Conservation (phyloP, 1,139 yeast genomes). For the Zygoascus hellenicus region DNA sequence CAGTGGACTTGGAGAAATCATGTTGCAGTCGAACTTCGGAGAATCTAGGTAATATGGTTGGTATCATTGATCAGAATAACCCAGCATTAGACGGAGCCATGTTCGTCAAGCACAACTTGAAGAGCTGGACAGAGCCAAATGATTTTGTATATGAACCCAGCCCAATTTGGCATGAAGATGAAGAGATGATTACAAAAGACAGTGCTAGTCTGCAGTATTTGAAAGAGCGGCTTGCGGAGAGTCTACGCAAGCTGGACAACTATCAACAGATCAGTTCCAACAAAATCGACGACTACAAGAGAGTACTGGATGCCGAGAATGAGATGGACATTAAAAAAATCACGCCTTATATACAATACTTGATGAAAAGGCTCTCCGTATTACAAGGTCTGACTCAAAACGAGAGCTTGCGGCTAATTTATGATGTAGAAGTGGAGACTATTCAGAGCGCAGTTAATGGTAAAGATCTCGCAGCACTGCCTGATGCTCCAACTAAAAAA, state of each 20-base stretch:
- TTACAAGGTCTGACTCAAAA: conserved; percentile 62
- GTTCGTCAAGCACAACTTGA: conserved; percentile 84
- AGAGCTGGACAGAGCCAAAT: conserved; percentile 75
- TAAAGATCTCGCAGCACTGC: conserved; percentile 34
- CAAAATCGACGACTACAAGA: conserved; percentile 26
- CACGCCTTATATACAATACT: conserved; percentile 25
- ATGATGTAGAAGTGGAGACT: conserved; percentile 85
- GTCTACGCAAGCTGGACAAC: conserved; percentile 24
- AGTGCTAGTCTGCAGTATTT: conserved; percentile 62
- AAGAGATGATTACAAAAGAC: conserved; percentile 54
- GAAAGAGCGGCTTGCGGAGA: conserved; percentile 49
- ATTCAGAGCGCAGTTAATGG: conserved; percentile 84
- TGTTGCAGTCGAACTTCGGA: conserved; percentile 49
- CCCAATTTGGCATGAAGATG: conserved; percentile 96
- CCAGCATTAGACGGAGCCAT: conserved; percentile 78
- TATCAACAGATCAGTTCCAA: conserved; percentile 31
- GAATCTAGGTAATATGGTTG: conserved; percentile 48
- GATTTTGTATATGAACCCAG: conserved; percentile 86
- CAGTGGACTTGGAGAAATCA: conserved; percentile 58
- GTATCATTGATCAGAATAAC: conserved; percentile 61
- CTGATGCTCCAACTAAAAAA: conserved; percentile 31
- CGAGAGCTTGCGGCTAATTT: conserved; percentile 66
- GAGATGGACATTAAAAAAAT: conserved; percentile 36
- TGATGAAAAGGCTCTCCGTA: conserved; percentile 50
- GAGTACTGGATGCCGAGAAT: conserved; percentile 25